Evolutionary conservation across 1,284 basidiomycete genomes (phyloP).

Genomic region (Phellopilus nigrolimitatus): DNA sequence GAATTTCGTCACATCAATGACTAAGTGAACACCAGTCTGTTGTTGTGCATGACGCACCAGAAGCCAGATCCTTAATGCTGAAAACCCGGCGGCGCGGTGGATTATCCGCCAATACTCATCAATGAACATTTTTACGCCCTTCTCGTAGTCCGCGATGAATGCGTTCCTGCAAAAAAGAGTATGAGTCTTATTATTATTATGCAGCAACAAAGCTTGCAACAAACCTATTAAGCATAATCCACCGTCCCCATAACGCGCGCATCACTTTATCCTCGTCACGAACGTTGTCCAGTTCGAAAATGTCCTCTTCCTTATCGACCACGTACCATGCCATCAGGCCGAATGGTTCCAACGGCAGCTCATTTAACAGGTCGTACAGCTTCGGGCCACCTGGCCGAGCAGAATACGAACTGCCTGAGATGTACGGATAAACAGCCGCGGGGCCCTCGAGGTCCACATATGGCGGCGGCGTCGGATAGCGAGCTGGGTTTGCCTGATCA

Average conservation of each 20-base stretch:
- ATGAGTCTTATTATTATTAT: conserved; percentile 1
- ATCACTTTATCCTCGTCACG: conserved; percentile 71
- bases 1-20: neutral
- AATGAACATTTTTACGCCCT: conserved; percentile 50
- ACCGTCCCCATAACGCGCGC: conserved; percentile 68
- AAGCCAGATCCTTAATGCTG: conserved; percentile 55
- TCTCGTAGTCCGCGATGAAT: conserved; percentile 52
- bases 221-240: conserved; percentile 63
- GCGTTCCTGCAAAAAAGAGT: conserved; percentile 31
- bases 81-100: conserved; percentile 61
- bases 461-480: conserved; percentile 32
- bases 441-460: conserved; percentile 44
- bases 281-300: conserved; percentile 62
- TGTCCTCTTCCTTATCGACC: conserved; percentile 64
- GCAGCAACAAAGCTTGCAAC: conserved; percentile 13
- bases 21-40: too few species aligned
- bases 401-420: conserved; percentile 50
- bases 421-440: conserved; percentile 46
- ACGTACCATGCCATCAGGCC: conserved; percentile 64
- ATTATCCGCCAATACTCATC: conserved; percentile 60
- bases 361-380: conserved; percentile 58
- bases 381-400: conserved; percentile 60
- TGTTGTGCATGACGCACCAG: conserved; percentile 42
- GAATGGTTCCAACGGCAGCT: conserved; percentile 51
- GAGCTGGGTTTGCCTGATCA: conserved; percentile 9